A percentile compares a stretch with the other conserved stretches of the same genome.
phyloP scores from a whole-genome alignment of 1,284 basidiomycete species.

The Trichosporon sp. region DNA sequence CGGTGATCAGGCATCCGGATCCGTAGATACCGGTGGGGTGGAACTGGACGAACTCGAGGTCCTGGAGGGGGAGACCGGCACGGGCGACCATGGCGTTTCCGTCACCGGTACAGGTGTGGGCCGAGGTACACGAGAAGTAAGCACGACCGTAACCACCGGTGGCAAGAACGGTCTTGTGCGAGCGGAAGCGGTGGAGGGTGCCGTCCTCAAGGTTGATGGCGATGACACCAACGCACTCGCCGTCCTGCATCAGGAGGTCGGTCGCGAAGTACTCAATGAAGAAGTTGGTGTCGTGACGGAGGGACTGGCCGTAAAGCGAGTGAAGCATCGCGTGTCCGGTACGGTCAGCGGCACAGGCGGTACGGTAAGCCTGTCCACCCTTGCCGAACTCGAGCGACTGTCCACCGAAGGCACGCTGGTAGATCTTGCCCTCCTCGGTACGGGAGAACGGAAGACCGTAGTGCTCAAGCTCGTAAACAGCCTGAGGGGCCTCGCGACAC shows the following conservation, averaged over 20 bases:
- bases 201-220: conserved; percentile 99
- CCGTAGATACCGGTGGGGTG: conserved; percentile 99
- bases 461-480: conserved; percentile 75
- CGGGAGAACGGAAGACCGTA: conserved; percentile 98
- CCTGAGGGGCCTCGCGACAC: conserved; percentile 83
- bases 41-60: conserved; percentile 99
- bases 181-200: conserved; percentile 95
- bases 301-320: conserved; percentile 97
- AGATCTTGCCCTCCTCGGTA: conserved; percentile 99
- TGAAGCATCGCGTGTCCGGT: conserved; percentile 98
- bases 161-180: conserved; percentile 97
- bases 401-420: conserved; percentile 98
- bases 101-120: conserved; percentile 98
- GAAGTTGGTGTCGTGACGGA: conserved; percentile 99
- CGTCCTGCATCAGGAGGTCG: conserved; percentile 97
- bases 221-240: conserved; percentile 98
- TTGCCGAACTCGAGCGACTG: conserved; percentile 97
- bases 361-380: conserved; percentile 98
- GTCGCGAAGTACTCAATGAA: conserved; percentile 99
- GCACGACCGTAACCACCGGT: conserved; percentile 98
- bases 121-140: conserved; percentile 98
- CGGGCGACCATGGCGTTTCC: conserved; percentile 98
- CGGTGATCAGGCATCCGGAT: conserved; percentile 97
- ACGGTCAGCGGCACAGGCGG: conserved; percentile 96
- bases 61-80: conserved; percentile 94